A percentile compares a stretch with the other conserved stretches of the same genome.
Conservation (phyloP, 208 protist species). For the Acanthamoeba healyi region DNA sequence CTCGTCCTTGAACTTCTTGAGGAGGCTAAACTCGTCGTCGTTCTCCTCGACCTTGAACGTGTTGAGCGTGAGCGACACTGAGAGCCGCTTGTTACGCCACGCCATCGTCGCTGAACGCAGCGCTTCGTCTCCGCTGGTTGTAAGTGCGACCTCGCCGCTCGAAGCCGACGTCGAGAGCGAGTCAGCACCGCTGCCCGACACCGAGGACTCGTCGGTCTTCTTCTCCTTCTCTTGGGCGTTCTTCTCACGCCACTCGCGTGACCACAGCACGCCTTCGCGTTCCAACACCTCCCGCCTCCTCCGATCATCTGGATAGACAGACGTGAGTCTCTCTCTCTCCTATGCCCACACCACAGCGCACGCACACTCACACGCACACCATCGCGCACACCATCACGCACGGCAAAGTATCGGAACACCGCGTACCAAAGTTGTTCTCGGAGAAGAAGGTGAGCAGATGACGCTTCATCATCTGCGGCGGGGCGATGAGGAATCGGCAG, state of each 20-base stretch:
- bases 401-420: no score
- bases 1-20: constrained; percentile 10
- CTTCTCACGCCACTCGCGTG: constrained; percentile 26
- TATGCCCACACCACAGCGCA: no score
- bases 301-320: constrained; percentile 1
- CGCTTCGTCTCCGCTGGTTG: background rate
- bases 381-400: no score
- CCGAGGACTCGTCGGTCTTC: background rate
- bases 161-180: background rate
- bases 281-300: background rate
- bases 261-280: constrained; percentile 32
- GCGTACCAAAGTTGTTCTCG: constrained; percentile 47
- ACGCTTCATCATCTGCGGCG: constrained; percentile 35
- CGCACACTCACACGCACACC: no score
- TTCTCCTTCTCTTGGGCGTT: background rate
- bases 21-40: constrained; percentile 26
- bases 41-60: background rate
- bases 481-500: constrained; percentile 26
- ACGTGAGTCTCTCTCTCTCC: no score
- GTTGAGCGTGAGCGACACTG: constrained; percentile 8
- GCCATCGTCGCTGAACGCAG: background rate
- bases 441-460: constrained; percentile 43
- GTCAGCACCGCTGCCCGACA: background rate
- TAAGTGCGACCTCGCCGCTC: background rate
- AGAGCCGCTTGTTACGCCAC: constrained; percentile 37